Conservation (phyloP, 2,329 filamentous ascomycete genomes). For the Diaporthe destruens region DNA sequence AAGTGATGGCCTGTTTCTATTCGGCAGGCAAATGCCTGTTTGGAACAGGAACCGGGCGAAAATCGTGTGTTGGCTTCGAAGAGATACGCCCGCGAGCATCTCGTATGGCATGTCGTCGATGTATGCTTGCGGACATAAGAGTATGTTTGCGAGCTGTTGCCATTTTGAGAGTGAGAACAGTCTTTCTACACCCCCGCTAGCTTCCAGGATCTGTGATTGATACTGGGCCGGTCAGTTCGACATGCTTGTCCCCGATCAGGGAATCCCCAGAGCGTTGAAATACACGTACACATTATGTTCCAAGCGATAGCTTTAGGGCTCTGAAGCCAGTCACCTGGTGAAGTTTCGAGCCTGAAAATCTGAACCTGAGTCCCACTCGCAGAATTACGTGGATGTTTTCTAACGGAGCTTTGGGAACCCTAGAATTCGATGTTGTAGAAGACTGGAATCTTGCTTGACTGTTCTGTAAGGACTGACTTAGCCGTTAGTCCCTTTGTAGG, state of each 20-base stretch:
- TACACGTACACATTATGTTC: neutral
- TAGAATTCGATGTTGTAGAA: neutral
- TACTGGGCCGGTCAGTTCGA: neutral
- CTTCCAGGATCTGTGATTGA: neutral
- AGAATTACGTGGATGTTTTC: neutral
- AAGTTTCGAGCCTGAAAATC: neutral
- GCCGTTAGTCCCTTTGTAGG: neutral
- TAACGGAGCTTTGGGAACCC: neutral
- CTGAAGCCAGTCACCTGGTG: too few relatives aligned
- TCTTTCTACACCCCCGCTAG: neutral
- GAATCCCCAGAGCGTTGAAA: neutral
- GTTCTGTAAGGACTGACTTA: neutral
- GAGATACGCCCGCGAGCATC: neutral
- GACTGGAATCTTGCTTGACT: neutral
- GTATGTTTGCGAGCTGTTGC: neutral
- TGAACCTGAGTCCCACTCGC: neutral
- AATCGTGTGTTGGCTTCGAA: neutral
- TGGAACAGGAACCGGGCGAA: neutral
- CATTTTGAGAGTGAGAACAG: too few relatives aligned
- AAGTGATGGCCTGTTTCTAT: neutral
- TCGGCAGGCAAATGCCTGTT: neutral
- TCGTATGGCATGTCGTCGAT: too few relatives aligned
- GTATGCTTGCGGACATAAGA: neutral
- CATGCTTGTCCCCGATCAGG: neutral
- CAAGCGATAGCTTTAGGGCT: too few relatives aligned